Percentiles rank a stretch among this genome's conserved stretches.
phyloP scores from a whole-genome alignment of 371 early-diverging fungal species.

The Mucor plumbeus region DNA sequence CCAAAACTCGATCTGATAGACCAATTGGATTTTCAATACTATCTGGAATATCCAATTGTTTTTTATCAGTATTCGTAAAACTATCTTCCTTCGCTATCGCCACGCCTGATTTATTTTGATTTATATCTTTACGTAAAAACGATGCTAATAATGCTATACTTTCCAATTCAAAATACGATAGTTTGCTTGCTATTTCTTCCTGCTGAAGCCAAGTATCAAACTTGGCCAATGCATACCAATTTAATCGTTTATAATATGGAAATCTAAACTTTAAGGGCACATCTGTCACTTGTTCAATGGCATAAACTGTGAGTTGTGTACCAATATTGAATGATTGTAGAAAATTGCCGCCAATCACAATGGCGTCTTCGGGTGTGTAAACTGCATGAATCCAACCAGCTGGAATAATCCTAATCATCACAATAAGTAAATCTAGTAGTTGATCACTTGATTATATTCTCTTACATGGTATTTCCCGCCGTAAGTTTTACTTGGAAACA shows the following conservation, averaged over 20 bases:
- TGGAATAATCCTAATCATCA: slow-evolving; percentile 77
- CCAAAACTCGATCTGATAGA: slow-evolving; percentile 15
- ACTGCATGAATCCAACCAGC: slow-evolving; percentile 97
- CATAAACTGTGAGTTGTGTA: slow-evolving; percentile 69
- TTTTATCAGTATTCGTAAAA: neutral
- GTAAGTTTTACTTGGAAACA: slow-evolving; percentile 70
- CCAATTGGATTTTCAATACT: slow-evolving; percentile 14
- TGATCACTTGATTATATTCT: neutral
- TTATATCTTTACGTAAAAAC: slow-evolving; percentile 7
- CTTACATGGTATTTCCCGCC: slow-evolving; percentile 82
- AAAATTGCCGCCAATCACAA: slow-evolving; percentile 95
- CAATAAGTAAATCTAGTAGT: neutral
- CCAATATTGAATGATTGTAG: slow-evolving; percentile 77
- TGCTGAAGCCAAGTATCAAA: slow-evolving; percentile 30
- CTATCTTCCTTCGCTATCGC: neutral
- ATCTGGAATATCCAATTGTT: slow-evolving; percentile 18
- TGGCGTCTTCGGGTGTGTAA: slow-evolving; percentile 81
- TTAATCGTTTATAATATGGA: slow-evolving; percentile 81
- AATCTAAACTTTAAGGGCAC: slow-evolving; percentile 86
- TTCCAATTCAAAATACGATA: slow-evolving; percentile 29
- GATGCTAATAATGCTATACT: slow-evolving; percentile 21
- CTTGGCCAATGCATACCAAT: slow-evolving; percentile 72
- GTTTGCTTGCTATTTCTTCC: slow-evolving; percentile 1
- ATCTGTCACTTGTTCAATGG: slow-evolving; percentile 78
- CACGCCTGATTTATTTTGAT: neutral